Percentiles rank a stretch among this genome's conserved stretches.
phyloP scores from a whole-genome alignment of 495 filamentous ascomycete genomes.

The Aspergillus olivimuriae region DNA sequence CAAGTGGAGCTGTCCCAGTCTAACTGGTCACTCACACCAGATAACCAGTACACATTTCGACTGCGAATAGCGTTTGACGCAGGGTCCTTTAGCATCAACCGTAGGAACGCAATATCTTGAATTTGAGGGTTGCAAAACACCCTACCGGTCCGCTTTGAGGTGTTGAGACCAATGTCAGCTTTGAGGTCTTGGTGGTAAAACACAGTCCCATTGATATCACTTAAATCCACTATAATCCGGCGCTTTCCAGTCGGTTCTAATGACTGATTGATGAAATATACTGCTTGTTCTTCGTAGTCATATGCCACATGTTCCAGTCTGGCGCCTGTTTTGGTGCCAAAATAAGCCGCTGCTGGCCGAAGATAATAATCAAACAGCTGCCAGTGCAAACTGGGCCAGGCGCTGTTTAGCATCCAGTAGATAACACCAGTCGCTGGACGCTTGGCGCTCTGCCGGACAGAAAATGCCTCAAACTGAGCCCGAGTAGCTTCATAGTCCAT shows the following conservation, averaged over 20 bases:
- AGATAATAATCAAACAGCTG: constrained; percentile 61
- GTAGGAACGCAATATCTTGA: constrained; percentile 46
- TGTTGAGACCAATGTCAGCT: constrained; percentile 13
- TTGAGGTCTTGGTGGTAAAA: constrained; percentile 23
- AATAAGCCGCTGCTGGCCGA: constrained; percentile 51
- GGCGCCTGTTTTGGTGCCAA: constrained; percentile 49
- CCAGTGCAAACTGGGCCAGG: constrained; percentile 63
- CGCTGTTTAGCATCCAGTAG: constrained; percentile 66
- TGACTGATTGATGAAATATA: constrained; percentile 54
- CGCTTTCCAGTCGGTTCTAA: constrained; percentile 36
- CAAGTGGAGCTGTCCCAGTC: constrained; percentile 52
- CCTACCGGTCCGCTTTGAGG: constrained; percentile 19
- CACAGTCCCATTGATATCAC: constrained; percentile 40
- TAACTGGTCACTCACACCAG: constrained; percentile 40
- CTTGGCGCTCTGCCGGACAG: constrained; percentile 41
- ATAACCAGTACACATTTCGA: constrained; percentile 59
- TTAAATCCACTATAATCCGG: constrained; percentile 38
- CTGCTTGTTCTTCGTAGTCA: constrained; percentile 36
- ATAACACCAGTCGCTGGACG: constrained; percentile 54
- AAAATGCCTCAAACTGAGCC: constrained; percentile 53
- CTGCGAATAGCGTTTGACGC: constrained; percentile 28
- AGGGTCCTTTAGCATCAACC: constrained; percentile 35
- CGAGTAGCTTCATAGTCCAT: constrained; percentile 60
- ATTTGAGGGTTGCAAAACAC: constrained; percentile 26
- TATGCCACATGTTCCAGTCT: constrained; percentile 53